phyloP scores from a whole-genome alignment of 2,329 filamentous ascomycete species.

The Cytospora chrysosperma region DNA sequence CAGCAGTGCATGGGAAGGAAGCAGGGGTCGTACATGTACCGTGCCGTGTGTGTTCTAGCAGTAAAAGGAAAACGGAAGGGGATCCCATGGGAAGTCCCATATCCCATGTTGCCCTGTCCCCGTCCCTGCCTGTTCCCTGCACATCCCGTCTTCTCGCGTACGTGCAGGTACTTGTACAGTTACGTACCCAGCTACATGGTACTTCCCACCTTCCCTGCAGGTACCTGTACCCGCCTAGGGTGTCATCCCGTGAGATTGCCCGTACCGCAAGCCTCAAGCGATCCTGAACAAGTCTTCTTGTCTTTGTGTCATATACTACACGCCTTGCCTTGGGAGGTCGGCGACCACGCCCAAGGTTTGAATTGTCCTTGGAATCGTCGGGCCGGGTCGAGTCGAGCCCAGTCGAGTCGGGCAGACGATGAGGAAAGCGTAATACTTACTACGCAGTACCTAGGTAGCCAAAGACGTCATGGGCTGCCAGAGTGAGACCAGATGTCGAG shows the following conservation, averaged over 20 bases:
- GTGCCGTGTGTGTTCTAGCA: not conserved
- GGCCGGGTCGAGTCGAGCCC: not conserved
- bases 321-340: not conserved
- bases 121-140: slow-evolving; percentile 2
- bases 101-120: not conserved
- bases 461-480: not conserved
- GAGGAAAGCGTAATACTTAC: not conserved
- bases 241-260: not conserved
- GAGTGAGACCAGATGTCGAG: not conserved
- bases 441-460: not conserved
- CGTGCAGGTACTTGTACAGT: not conserved
- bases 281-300: not conserved
- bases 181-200: not conserved
- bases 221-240: not conserved
- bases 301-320: not conserved
- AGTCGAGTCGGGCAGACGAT: not conserved
- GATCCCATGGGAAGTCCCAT: not conserved
- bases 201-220: not conserved
- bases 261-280: not conserved
- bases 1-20: not conserved
- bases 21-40: not conserved
- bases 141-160: not conserved
- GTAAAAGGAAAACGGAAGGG: not conserved
- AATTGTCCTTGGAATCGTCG: not conserved
- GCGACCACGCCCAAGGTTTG: not conserved